phyloP scores from a whole-genome alignment of 305 asterid genomes.

The Andrographis paniculata region DNA sequence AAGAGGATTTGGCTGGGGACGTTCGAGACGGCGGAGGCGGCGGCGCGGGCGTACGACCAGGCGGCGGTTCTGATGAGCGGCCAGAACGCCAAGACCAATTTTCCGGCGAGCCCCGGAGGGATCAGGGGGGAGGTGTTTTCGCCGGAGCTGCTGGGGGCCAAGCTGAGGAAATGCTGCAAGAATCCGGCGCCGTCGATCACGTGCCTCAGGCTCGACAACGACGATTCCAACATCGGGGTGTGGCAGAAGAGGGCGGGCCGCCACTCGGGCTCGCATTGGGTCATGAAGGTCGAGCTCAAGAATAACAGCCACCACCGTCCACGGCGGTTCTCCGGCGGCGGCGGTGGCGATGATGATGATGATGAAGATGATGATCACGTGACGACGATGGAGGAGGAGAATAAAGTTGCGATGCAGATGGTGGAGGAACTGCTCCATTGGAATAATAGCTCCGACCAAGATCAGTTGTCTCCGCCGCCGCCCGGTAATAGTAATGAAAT shows the following conservation, averaged over 20 bases:
- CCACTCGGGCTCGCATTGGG: conserved; percentile 68
- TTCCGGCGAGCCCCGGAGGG: conserved; percentile 31
- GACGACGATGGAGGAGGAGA: conserved; percentile 45
- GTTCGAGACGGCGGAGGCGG: conserved; percentile 79
- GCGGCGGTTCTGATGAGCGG: conserved; percentile 87
- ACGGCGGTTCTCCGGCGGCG: too few species aligned
- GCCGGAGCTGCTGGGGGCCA: conserved; percentile 62
- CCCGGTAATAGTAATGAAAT: too few species aligned
- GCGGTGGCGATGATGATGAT: too few species aligned
- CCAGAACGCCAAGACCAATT: conserved; percentile 78
- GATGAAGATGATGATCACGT: too few species aligned
- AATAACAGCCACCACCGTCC: conserved; percentile 19
- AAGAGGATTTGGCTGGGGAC: conserved; percentile 95
- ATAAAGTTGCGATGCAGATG: conserved; percentile 65
- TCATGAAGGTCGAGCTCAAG: conserved; percentile 84
- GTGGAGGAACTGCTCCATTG: conserved; percentile 72
- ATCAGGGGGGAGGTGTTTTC: conserved; percentile 19
- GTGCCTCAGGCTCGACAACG: conserved; percentile 80
- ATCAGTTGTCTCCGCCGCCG: too few species aligned
- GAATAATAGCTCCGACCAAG: too few species aligned
- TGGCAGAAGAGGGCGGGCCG: conserved; percentile 97
- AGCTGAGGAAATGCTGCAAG: conserved; percentile 73
- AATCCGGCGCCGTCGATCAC: conserved; percentile 87
- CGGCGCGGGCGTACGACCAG: conserved; percentile 81
- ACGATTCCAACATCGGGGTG: conserved; percentile 90